Percentiles rank a stretch among this genome's conserved stretches.
phyloP scores from a whole-genome alignment of 148 eudicot genomes.

The Chenopodium quinoa region DNA sequence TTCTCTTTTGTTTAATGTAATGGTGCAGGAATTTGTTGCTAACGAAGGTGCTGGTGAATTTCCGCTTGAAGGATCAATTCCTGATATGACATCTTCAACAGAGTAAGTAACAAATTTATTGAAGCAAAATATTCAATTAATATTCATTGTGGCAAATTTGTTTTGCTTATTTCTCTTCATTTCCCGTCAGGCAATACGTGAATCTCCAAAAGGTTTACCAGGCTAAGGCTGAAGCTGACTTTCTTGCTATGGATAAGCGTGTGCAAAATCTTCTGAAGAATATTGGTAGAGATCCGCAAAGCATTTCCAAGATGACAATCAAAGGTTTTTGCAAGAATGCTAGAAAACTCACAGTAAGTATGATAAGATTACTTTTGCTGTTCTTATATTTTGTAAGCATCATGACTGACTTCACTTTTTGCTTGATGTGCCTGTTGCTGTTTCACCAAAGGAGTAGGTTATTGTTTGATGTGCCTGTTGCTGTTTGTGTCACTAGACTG shows the following conservation, averaged over 20 bases:
- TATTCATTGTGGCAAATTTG: slow-evolving; percentile 11
- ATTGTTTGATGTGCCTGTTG: neutral
- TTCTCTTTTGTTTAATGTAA: neutral
- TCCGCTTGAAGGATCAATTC: slow-evolving; percentile 96
- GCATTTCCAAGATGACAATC: slow-evolving; percentile 60
- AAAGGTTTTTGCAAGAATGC: slow-evolving; percentile 95
- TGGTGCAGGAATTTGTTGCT: slow-evolving; percentile 74
- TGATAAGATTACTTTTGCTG: neutral
- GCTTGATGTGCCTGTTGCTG: no score
- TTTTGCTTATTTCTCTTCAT: neutral
- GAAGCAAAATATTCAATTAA: neutral
- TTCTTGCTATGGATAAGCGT: slow-evolving; percentile 59
- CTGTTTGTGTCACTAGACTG: neutral
- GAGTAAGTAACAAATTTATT: slow-evolving; percentile 50
- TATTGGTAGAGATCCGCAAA: slow-evolving; percentile 75
- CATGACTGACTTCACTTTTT: no score
- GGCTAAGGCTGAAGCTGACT: slow-evolving; percentile 94
- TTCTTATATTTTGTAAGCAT: no score
- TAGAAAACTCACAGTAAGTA: slow-evolving; percentile 77
- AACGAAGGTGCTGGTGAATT: slow-evolving; percentile 90
- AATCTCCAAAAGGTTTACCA: slow-evolving; percentile 90
- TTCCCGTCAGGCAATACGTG: slow-evolving; percentile 63
- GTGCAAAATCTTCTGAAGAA: slow-evolving; percentile 65
- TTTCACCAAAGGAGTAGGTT: neutral
- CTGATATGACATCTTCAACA: slow-evolving; percentile 98